Conservation (phyloP, 2,329 filamentous ascomycete genomes). For the Aspergillus fructus region DNA sequence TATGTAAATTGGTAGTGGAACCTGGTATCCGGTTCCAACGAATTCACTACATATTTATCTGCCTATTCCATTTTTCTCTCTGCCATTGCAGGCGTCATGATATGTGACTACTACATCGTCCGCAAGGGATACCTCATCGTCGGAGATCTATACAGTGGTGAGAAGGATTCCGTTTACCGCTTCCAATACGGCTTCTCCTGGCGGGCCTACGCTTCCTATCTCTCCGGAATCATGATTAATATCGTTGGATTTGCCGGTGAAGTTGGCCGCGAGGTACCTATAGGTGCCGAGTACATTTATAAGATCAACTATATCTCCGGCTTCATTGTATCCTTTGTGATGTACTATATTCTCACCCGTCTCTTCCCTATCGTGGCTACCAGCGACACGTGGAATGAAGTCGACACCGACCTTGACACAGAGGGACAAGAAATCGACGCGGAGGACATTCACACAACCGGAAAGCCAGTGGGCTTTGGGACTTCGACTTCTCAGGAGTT, state of each 20-base stretch:
- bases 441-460: conserved; percentile 22
- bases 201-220: conserved; percentile 80
- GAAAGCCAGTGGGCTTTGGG: conserved; percentile 10
- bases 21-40: conserved; percentile 70
- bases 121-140: conserved; percentile 78
- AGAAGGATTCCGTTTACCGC: conserved; percentile 63
- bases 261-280: conserved; percentile 68
- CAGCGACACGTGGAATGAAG: conserved; percentile 75
- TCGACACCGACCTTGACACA: conserved; percentile 48
- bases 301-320: conserved; percentile 88
- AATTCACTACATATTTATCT: conserved; percentile 88
- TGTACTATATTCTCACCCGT: conserved; percentile 71
- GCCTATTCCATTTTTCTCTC: conserved; percentile 94
- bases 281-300: conserved; percentile 81
- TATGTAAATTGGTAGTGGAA: conserved; percentile 50
- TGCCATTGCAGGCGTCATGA: conserved; percentile 87
- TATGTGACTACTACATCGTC: conserved; percentile 83
- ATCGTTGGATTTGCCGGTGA: conserved; percentile 88
- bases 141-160: conserved; percentile 74
- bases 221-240: conserved; percentile 82
- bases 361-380: conserved; percentile 71
- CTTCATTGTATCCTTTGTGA: conserved; percentile 65
- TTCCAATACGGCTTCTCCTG: conserved; percentile 74
- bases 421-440: conserved; percentile 33
- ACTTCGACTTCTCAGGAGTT: conserved; percentile 16